Conservation (phyloP, 176 grass and related monocot genomes). For the Poa pratensis region DNA sequence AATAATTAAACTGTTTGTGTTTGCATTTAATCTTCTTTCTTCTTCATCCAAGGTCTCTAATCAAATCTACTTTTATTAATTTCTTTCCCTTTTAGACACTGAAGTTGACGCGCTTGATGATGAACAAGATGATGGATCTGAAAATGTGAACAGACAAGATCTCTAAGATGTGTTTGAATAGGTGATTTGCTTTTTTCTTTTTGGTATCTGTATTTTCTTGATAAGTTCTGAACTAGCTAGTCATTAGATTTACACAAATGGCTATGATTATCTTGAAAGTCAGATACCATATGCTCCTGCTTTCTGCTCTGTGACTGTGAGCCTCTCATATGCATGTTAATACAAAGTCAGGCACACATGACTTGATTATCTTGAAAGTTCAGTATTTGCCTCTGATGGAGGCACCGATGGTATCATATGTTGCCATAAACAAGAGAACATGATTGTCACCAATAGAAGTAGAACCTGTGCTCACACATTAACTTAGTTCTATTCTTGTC, state of each 20-base stretch:
- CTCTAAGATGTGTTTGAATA: too few species aligned
- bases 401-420: background rate
- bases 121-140: slow-evolving; percentile 2
- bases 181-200: background rate
- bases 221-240: slow-evolving; percentile 12
- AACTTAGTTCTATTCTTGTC: background rate
- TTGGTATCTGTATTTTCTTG: background rate
- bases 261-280: too few species aligned
- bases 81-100: slow-evolving; percentile 3
- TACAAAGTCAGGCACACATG: background rate
- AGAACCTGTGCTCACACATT: background rate
- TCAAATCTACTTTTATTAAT: too few species aligned
- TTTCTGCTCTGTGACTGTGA: background rate
- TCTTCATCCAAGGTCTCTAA: too few species aligned
- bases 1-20: slow-evolving; percentile 11
- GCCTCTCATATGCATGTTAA: slow-evolving; percentile 15
- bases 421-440: background rate
- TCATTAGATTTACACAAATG: background rate
- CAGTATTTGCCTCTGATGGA: background rate
- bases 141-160: background rate
- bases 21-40: slow-evolving; percentile 6
- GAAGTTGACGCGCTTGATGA: background rate
- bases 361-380: background rate
- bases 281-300: background rate
- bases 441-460: background rate